These are phyloP conservation scores for Paramecium sonneborni DNA, from an alignment of 73 alveolate genomes.

Conservation along the genomic window DNA sequence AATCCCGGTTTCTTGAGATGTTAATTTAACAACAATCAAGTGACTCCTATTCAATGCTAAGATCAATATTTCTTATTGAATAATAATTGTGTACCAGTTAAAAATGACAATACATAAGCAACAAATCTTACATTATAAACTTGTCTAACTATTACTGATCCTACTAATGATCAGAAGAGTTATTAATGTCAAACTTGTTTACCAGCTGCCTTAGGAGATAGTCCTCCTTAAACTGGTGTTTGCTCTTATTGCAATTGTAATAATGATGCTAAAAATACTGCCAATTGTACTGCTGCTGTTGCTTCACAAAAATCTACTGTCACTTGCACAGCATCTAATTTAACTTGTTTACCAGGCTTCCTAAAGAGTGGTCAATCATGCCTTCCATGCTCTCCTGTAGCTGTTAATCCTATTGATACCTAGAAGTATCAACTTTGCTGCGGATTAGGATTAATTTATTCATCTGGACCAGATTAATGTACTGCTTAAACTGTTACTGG, in stretches of 20 bases:
- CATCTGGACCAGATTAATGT: no score
- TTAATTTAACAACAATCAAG: background rate
- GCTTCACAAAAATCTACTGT: background rate
- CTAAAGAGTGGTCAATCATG: background rate
- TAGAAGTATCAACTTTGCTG: background rate
- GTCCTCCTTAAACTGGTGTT: background rate
- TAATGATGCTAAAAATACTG: no score
- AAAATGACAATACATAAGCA: background rate
- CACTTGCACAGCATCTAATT: background rate
- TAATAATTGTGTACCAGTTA: background rate
- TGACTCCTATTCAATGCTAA: background rate
- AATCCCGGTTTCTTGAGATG: background rate
- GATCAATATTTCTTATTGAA: background rate
- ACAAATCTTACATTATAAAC: background rate
- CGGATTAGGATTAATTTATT: background rate
- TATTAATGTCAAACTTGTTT: background rate
- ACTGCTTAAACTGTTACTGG: no score
- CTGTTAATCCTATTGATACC: background rate
- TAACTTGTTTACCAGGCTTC: background rate
- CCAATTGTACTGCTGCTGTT: background rate
- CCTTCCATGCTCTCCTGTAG: background rate
- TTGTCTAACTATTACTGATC: background rate
- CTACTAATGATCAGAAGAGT: background rate
- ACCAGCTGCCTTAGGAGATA: background rate
- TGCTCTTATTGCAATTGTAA: background rate